Conservation (phyloP, 495 filamentous ascomycete species). For the Aspergillus heteromorphus region DNA sequence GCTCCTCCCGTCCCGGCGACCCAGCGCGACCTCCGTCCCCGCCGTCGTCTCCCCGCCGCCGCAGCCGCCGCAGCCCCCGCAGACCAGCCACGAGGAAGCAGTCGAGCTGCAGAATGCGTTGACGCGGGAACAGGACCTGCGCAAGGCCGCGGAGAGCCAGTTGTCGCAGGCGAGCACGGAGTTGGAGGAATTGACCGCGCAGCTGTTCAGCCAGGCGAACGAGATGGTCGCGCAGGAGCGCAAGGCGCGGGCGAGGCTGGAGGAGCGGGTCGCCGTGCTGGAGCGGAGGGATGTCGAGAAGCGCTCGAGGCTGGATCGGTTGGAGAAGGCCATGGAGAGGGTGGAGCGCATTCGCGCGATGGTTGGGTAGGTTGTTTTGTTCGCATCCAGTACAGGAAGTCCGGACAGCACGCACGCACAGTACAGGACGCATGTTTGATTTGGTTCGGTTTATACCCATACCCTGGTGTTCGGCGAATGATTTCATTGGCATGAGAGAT, state of each 20-base stretch:
- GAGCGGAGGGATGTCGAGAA: conserved; percentile 69
- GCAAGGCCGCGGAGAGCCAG: conserved; percentile 68
- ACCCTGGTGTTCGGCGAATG: conserved; percentile 9
- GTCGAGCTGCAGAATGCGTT: conserved; percentile 66
- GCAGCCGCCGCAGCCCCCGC: conserved; percentile 16
- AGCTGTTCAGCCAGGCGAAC: conserved; percentile 89
- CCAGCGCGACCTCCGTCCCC: conserved; percentile 30
- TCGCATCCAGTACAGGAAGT: too few relatives aligned
- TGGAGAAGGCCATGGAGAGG: conserved; percentile 74
- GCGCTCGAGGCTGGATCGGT: conserved; percentile 59
- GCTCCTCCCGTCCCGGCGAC: conserved; percentile 58
- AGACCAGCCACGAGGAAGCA: conserved; percentile 29
- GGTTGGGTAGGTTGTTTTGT: conserved; percentile 44
- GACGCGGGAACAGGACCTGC: conserved; percentile 62
- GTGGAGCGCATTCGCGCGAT: conserved; percentile 69
- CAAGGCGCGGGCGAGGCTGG: conserved; percentile 69
- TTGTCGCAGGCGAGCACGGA: conserved; percentile 68
- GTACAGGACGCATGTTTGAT: background rate
- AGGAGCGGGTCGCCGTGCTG: conserved; percentile 65
- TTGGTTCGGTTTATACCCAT: conserved; percentile 5
- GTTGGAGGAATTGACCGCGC: conserved; percentile 82
- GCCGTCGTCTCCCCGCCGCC: conserved; percentile 20
- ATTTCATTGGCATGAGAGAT: background rate
- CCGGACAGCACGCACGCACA: too few relatives aligned
- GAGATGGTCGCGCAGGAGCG: conserved; percentile 95